Evolutionary conservation across 768 basidiomycete species (phyloP), one percentile per base, ranked within the genome.

Genomic region (Thelephora aurantiotincta): DNA sequence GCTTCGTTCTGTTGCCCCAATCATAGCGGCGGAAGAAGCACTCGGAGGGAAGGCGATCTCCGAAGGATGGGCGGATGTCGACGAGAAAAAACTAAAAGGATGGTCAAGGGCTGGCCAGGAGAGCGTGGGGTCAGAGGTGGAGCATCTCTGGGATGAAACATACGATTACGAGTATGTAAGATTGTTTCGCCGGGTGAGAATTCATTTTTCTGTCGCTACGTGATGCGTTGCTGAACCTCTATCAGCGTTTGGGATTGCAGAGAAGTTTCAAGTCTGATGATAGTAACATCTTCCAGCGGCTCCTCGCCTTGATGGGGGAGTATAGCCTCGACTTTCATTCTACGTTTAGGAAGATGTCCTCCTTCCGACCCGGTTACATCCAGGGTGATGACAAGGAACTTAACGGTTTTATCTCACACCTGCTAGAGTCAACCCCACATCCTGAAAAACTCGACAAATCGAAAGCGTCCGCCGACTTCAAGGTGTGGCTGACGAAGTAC

Each of bases 321-420:
- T 76, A 91, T 52, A 67, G 69, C 44, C 70, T 97, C n/a, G 96
- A 98, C 64, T 94, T 91, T 65, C 80, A 91, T 57, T 71, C 75
- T 12, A 82, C 90, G 2, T 89, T 97, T 72, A 78, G 94, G 20
- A 67, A 61, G 3, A 68, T 99, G 7, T 67, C 70, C 2, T 63
- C 61, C 36, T 92, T 94, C 73, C 67, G 66, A 13, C 73, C 80
- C 16, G 55, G 56, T 9, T 35, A 49, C n/a, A 35, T 56, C 35
- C 47, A 54, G 16, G 13, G 48, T 6, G 49, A 50, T 11, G 33
- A 55, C 34, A n/a, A 58, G 16, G 57, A 58, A 16, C 54, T 77
- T 11, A 68, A 71, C 30, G 54, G 43, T 5, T 75, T 75, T 50
- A 59, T 79, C 34, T 57, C 59, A 4, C 59, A 60, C 3, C 56